Percentiles rank a stretch among this genome's conserved stretches.
Conservation (phyloP, 2,329 filamentous ascomycete genomes). For the Colletotrichum incanum region DNA sequence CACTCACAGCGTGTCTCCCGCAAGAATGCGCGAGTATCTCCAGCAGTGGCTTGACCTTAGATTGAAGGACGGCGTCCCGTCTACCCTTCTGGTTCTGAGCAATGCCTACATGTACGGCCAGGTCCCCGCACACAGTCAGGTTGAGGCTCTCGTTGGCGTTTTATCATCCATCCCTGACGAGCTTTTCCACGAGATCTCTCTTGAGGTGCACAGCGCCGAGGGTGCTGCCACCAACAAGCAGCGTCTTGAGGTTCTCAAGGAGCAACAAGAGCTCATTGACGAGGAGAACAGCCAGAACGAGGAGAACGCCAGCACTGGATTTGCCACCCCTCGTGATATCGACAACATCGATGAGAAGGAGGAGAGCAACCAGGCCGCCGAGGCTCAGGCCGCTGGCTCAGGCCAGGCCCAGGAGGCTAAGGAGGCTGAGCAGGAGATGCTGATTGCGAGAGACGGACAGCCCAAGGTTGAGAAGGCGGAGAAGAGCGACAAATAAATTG, state of each 20-base stretch:
- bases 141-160: slow-evolving; percentile 93
- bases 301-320: slow-evolving; percentile 81
- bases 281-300: slow-evolving; percentile 96
- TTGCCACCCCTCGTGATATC: slow-evolving; percentile 84
- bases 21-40: slow-evolving; percentile 88
- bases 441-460: slow-evolving; percentile 49
- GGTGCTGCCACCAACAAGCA: slow-evolving; percentile 99
- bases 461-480: slow-evolving; percentile 51
- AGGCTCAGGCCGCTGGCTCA: slow-evolving; percentile 58
- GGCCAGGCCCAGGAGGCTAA: slow-evolving; percentile 54
- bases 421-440: slow-evolving; percentile 58
- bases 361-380: slow-evolving; percentile 72
- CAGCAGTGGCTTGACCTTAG: slow-evolving; percentile 95
- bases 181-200: slow-evolving; percentile 98
- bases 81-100: slow-evolving; percentile 93
- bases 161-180: slow-evolving; percentile 97
- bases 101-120: slow-evolving; percentile 98
- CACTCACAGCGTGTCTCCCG: slow-evolving; percentile 92
- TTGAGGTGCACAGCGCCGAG: slow-evolving; percentile 97
- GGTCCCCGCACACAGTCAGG: slow-evolving; percentile 89
- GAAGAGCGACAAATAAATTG: slow-evolving; percentile 57
- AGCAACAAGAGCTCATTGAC: slow-evolving; percentile 97
- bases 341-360: slow-evolving; percentile 98
- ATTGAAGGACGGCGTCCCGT: slow-evolving; percentile 95
- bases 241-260: slow-evolving; percentile 96